phyloP scores from a whole-genome alignment of 73 alveolate genomes.

The Paramecium primaurelia region DNA sequence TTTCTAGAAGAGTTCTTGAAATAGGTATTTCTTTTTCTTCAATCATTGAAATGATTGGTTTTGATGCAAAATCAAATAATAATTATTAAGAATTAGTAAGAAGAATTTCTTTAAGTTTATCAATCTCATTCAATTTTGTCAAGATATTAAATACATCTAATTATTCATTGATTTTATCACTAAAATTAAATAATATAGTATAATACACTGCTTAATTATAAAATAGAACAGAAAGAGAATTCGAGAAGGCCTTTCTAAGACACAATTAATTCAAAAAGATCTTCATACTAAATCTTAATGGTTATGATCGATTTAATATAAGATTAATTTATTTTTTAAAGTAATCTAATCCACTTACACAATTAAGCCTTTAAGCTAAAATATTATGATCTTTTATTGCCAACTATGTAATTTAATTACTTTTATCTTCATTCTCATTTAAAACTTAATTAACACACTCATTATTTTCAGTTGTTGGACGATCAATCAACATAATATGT shows the following conservation, averaged over 20 bases:
- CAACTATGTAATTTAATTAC: not conserved
- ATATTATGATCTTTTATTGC: not conserved
- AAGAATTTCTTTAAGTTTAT: not conserved
- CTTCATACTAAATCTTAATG: not conserved
- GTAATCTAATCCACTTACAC: slow-evolving; percentile 8
- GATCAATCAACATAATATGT: not conserved
- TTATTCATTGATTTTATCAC: not conserved
- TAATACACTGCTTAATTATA: not conserved
- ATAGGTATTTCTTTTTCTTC: not conserved
- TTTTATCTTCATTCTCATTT: not conserved
- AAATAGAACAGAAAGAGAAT: not conserved
- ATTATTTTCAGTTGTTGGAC: not conserved
- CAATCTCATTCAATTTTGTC: not conserved
- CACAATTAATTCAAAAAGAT: not conserved
- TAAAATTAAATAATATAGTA: not conserved
- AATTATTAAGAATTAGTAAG: not conserved
- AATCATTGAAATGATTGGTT: not conserved
- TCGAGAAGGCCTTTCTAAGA: not conserved
- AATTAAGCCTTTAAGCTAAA: not conserved
- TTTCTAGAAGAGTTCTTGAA: not conserved
- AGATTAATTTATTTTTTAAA: not conserved
- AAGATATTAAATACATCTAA: not conserved
- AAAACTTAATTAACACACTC: not conserved
- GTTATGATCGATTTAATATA: not conserved
- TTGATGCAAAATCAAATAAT: slow-evolving; percentile 23